Evolutionary conservation across 176 grass and related monocot genomes (phyloP).

Genomic region (Oryza nivara): DNA sequence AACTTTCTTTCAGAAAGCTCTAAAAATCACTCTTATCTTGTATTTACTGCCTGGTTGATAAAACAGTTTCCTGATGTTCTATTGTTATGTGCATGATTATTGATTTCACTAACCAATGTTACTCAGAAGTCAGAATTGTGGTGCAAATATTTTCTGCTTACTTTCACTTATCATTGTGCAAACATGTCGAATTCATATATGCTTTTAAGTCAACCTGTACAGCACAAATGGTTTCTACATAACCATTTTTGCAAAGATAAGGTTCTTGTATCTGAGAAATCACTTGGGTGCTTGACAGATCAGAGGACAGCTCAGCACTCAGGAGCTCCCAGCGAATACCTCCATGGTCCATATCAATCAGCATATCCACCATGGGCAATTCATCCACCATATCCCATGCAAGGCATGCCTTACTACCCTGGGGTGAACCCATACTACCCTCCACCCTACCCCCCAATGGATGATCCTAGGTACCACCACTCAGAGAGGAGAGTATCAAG

Average conservation of each 20-base stretch:
- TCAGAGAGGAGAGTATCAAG: slow-evolving; percentile 50
- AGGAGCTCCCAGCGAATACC: slow-evolving; percentile 59
- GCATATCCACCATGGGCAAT: slow-evolving; percentile 86
- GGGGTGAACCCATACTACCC: slow-evolving; percentile 66
- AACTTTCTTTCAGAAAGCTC: slow-evolving; percentile 15
- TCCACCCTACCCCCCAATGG: slow-evolving; percentile 65
- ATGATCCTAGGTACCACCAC: slow-evolving; percentile 57
- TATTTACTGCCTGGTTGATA: slow-evolving; percentile 19
- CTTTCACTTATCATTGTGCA: neutral
- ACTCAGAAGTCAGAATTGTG: neutral
- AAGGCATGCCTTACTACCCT: slow-evolving; percentile 84
- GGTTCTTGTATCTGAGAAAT: slow-evolving; percentile 27
- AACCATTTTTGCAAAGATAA: slow-evolving; percentile 10
- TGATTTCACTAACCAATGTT: slow-evolving; percentile 21
- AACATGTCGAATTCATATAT: neutral
- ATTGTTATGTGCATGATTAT: slow-evolving; percentile 17
- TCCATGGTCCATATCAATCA: slow-evolving; percentile 62
- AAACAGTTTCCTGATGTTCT: slow-evolving; percentile 8
- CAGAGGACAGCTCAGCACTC: slow-evolving; percentile 45
- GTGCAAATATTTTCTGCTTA: neutral
- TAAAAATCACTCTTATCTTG: neutral
- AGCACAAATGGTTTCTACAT: neutral
- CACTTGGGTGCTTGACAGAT: slow-evolving; percentile 46
- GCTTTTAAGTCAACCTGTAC: neutral
- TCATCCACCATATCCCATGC: slow-evolving; percentile 82